phyloP scores from a whole-genome alignment of 2,329 filamentous ascomycete genomes.

The Scorias spongiosa region DNA sequence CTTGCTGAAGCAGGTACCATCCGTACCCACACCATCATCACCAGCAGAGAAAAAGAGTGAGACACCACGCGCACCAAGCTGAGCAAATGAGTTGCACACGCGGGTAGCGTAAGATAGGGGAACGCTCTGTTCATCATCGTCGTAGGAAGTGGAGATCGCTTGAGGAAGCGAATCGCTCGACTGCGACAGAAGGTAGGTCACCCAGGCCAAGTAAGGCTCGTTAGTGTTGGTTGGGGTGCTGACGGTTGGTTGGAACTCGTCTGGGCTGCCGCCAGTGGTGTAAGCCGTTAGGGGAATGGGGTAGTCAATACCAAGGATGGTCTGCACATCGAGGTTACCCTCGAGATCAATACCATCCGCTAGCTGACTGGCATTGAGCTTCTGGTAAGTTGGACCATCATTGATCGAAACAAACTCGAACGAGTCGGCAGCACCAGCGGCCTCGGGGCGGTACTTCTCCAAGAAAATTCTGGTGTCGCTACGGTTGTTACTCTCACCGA shows the following conservation, averaged over 20 bases:
- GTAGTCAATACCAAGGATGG: conserved; percentile 40
- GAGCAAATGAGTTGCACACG: conserved; percentile 48
- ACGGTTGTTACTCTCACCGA: conserved; percentile 34
- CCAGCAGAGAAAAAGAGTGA: conserved; percentile 49
- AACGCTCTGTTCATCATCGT: conserved; percentile 50
- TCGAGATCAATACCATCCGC: conserved; percentile 29
- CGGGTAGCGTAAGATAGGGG: conserved; percentile 44
- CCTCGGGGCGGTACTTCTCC: conserved; percentile 36
- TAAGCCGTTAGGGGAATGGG: conserved; percentile 42
- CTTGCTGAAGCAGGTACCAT: conserved; percentile 31
- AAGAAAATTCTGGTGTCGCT: conserved; percentile 44
- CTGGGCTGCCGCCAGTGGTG: conserved; percentile 42
- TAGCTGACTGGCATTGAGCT: conserved; percentile 20
- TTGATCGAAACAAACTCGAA: conserved; percentile 46
- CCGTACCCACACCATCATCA: conserved; percentile 41
- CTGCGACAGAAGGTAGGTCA: conserved; percentile 42
- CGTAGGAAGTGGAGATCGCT: conserved; percentile 50
- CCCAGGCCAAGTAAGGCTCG: conserved; percentile 52
- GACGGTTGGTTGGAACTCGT: conserved; percentile 35
- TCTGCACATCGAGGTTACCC: conserved; percentile 50
- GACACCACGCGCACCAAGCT: conserved; percentile 51
- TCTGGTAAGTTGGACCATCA: conserved; percentile 35
- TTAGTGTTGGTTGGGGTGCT: conserved; percentile 39
- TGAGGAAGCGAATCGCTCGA: conserved; percentile 38
- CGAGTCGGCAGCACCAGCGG: conserved; percentile 30